Percentiles rank a stretch among this genome's conserved stretches.
phyloP scores from a whole-genome alignment of 306 rosid genomes.

The Cicer cuneatum region DNA sequence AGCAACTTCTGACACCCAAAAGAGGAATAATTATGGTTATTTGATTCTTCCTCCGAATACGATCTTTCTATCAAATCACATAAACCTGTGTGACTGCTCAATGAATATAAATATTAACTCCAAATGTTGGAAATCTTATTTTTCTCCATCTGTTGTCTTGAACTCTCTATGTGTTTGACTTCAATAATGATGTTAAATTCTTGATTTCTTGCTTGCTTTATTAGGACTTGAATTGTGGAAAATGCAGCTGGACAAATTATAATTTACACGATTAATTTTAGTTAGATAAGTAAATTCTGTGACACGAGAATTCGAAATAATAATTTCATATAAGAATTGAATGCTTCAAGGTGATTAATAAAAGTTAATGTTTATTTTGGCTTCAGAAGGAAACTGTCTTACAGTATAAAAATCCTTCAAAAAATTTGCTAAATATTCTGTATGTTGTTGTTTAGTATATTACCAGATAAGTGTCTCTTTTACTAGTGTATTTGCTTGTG shows the following conservation, averaged over 20 bases:
- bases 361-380: slow-evolving; percentile 14
- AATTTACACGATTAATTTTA: slow-evolving; percentile 1
- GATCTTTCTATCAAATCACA: too few species aligned
- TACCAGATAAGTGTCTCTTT: neutral
- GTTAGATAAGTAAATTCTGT: neutral
- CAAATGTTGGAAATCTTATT: neutral
- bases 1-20: slow-evolving; percentile 7
- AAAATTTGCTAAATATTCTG: slow-evolving; percentile 6
- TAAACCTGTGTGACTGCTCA: too few species aligned
- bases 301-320: slow-evolving; percentile 23
- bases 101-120: too few species aligned
- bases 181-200: neutral
- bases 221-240: neutral
- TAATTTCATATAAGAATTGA: neutral
- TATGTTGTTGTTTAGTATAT: neutral
- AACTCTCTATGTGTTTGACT: too few species aligned
- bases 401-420: neutral
- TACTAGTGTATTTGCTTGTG: slow-evolving; percentile 2
- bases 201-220: neutral
- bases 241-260: slow-evolving; percentile 19
- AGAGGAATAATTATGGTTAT: slow-evolving; percentile 16
- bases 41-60: neutral
- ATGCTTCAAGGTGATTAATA: slow-evolving; percentile 12
- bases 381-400: slow-evolving; percentile 20
- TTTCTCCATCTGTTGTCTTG: neutral